Conservation (phyloP, 140 eudicot species). For the Oenanthe javanica region DNA sequence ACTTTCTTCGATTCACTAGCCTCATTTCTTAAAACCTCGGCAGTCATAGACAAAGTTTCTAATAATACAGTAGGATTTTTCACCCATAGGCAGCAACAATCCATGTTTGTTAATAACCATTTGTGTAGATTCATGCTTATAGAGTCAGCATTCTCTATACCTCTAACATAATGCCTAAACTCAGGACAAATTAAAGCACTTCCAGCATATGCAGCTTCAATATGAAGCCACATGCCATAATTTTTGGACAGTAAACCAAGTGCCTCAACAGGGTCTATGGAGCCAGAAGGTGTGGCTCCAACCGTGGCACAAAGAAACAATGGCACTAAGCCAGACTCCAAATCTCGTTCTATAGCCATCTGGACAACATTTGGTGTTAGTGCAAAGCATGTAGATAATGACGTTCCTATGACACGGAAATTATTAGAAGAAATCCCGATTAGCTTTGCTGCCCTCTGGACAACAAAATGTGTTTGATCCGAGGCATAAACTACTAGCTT, state of each 20-base stretch:
- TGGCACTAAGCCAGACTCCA: background rate
- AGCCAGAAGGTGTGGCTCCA: background rate
- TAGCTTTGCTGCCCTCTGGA: background rate
- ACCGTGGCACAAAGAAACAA: slow-evolving; percentile 3
- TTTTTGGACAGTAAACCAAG: background rate
- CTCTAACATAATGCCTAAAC: background rate
- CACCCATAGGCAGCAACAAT: background rate
- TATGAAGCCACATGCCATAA: background rate
- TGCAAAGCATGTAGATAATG: background rate
- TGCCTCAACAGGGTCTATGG: background rate
- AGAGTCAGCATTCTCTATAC: background rate
- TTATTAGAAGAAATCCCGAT: background rate
- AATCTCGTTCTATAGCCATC: background rate
- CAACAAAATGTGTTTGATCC: slow-evolving; percentile 3
- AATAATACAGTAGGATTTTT: background rate
- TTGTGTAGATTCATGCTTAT: slow-evolving; percentile 7
- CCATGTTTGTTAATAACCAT: background rate
- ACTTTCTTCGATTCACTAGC: background rate
- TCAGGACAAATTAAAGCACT: slow-evolving; percentile 6
- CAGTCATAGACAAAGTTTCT: background rate
- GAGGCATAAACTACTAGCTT: background rate
- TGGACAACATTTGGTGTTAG: background rate
- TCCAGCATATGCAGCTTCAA: slow-evolving; percentile 12
- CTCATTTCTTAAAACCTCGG: background rate
- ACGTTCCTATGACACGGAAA: background rate